Conservation (phyloP, 352 stramenopile species). For the Globisporangium cylindrosporum region DNA sequence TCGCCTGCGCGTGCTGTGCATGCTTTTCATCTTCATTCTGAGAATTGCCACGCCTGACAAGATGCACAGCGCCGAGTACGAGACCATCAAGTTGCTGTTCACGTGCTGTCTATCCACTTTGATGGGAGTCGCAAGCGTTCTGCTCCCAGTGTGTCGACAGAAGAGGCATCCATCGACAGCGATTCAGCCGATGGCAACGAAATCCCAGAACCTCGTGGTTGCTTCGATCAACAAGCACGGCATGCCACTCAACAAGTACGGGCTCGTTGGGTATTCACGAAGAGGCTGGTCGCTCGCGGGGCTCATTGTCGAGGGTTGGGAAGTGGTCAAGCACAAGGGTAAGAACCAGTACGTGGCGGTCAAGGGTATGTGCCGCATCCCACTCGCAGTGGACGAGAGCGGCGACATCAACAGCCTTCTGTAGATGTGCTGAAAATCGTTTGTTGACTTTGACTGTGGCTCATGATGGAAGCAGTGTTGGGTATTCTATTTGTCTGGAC, state of each 20-base stretch:
- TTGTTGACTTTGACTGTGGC: not conserved
- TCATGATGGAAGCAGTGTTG: not conserved
- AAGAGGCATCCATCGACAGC: not conserved
- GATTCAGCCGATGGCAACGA: constrained; percentile 10
- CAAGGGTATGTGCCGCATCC: constrained; percentile 19
- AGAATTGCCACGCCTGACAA: constrained; percentile 20
- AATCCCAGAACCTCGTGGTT: constrained; percentile 23
- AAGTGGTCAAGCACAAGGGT: constrained; percentile 19
- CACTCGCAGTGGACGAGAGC: constrained; percentile 7
- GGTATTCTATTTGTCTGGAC: not conserved
- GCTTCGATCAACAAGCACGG: constrained; percentile 20
- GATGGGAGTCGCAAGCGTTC: constrained; percentile 15
- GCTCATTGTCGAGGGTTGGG: constrained; percentile 32
- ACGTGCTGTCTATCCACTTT: constrained; percentile 10
- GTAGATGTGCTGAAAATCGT: not conserved
- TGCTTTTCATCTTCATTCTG: constrained; percentile 17
- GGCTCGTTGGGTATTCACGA: constrained; percentile 25
- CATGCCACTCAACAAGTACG: constrained; percentile 29
- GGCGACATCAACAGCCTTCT: constrained; percentile 14
- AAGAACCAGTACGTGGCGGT: constrained; percentile 14
- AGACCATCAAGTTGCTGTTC: constrained; percentile 23
- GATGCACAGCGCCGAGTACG: constrained; percentile 24
- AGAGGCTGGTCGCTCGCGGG: constrained; percentile 29
- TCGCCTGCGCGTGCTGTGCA: constrained; percentile 15
- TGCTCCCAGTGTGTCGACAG: constrained; percentile 6